phyloP scores from a whole-genome alignment of 352 stramenopile species.

The Phytophthora citricola region DNA sequence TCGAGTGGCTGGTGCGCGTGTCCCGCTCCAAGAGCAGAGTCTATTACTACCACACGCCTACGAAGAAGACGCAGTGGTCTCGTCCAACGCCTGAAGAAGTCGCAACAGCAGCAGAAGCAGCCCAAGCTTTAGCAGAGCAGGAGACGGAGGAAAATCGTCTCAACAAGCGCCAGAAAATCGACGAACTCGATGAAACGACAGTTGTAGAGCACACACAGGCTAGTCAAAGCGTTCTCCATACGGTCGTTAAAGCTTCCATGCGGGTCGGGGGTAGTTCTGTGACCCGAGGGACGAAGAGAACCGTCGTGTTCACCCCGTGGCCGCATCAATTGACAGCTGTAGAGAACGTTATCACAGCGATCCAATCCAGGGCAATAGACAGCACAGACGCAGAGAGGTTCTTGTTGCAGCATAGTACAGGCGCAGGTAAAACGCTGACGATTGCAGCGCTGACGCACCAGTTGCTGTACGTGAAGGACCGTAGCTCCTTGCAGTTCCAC shows the following conservation, averaged over 20 bases:
- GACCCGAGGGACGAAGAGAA: slow-evolving; percentile 32
- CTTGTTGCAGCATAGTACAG: slow-evolving; percentile 85
- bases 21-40: slow-evolving; percentile 74
- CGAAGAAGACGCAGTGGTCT: slow-evolving; percentile 65
- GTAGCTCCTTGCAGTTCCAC: slow-evolving; percentile 56
- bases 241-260: slow-evolving; percentile 63
- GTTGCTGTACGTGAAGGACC: slow-evolving; percentile 65
- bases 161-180: slow-evolving; percentile 27
- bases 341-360: slow-evolving; percentile 53
- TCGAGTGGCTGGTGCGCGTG: slow-evolving; percentile 67
- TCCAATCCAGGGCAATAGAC: slow-evolving; percentile 36
- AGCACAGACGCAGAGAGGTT: slow-evolving; percentile 47
- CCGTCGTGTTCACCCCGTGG: slow-evolving; percentile 61
- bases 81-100: slow-evolving; percentile 42
- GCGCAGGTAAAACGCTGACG: slow-evolving; percentile 82
- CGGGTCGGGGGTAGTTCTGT: slow-evolving; percentile 51
- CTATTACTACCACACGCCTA: slow-evolving; percentile 70
- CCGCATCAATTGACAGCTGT: slow-evolving; percentile 69
- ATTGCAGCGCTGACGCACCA: slow-evolving; percentile 78
- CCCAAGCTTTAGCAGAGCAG: not conserved
- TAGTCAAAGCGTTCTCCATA: slow-evolving; percentile 15
- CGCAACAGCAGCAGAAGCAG: not conserved
- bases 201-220: slow-evolving; percentile 14
- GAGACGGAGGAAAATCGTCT: not conserved
- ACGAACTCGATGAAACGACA: slow-evolving; percentile 12